Evolutionary conservation across 805 yeast genomes (phyloP).

Genomic region (Yamadazyma olivae): DNA sequence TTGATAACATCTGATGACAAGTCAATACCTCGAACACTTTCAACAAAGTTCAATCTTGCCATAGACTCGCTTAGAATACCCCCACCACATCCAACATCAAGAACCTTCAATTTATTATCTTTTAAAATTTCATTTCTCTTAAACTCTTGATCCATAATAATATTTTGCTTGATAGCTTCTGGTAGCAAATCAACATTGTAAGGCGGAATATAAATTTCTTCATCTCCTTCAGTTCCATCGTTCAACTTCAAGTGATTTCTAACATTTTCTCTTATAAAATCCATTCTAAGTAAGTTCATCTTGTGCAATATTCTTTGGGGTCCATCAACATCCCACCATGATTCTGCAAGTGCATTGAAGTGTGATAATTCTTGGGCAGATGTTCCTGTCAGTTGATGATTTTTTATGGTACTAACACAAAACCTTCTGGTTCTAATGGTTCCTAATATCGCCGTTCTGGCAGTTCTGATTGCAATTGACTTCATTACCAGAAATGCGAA

Average conservation of each 20-base stretch:
- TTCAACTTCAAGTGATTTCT: constrained; percentile 43
- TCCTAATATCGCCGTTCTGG: no score
- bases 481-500: neutral
- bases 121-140: constrained; percentile 37
- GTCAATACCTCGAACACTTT: constrained; percentile 77
- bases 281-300: constrained; percentile 89
- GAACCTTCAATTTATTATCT: constrained; percentile 44
- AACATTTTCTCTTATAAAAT: constrained; percentile 70
- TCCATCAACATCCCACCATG: constrained; percentile 98
- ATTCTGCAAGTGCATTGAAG: constrained; percentile 80
- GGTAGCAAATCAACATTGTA: constrained; percentile 71
- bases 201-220: constrained; percentile 72
- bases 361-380: constrained; percentile 70
- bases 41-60: constrained; percentile 68
- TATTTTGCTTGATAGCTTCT: constrained; percentile 42
- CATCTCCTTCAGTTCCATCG: constrained; percentile 25
- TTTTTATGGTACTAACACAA: neutral
- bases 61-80: constrained; percentile 86
- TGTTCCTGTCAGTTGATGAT: constrained; percentile 31
- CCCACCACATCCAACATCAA: constrained; percentile 99
- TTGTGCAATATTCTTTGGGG: constrained; percentile 91
- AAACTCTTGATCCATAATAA: constrained; percentile 48
- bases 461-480: neutral
- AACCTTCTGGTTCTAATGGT: neutral
- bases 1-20: constrained; percentile 76